Evolutionary conservation across 106 monocot species (phyloP), one percentile per base, ranked within the genome.

Genomic region (Triglochin maritima): DNA sequence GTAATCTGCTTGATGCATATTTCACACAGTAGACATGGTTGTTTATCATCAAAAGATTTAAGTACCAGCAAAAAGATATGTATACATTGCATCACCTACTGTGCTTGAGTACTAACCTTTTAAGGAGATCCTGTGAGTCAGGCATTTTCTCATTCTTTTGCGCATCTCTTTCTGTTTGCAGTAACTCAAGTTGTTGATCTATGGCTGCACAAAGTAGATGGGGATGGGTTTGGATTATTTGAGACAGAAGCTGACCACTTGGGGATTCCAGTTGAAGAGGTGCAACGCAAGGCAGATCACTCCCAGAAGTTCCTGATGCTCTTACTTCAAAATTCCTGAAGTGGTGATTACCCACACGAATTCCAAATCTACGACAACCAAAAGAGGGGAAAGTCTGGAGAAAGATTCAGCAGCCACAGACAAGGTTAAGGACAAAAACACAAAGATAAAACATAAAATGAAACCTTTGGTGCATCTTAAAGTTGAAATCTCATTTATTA

Each of bases 191-290:
- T 47, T 89, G 85, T 73, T 89, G 88, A 60, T 85, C 88, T 60
- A 89, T 78, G 56, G 85, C 75, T 46, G 85, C 80, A 15, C 77
- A 63, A 68, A 89, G 80, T 4, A 89, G 72, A 80, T 89, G 84
- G 4, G 85, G 88, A 78, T 89, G 88, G 9, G 88, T 85, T 41
- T 73, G 80, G 69, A 85, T 75, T 71, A 89, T 82, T 43, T 89
- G 84, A 3, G 77, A 82, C 45, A 89, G 72, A 72, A 85, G 84
- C 59, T 85, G 88, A 13, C 88, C 88, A 2, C 78, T 56, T 68
- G 88, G 82, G 76, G 88, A 80, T 72, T 89, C 88, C 54, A 68
- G 13, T n/a, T 57, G 68, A 57, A 68, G 56, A 68, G 68, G 68
- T 46, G 68, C 56, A 56, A 68, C n/a, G 17, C 14, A 45, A 45